phyloP scores from a whole-genome alignment of 2,329 filamentous ascomycete species.

The Colletotrichum lindemuthianum region DNA sequence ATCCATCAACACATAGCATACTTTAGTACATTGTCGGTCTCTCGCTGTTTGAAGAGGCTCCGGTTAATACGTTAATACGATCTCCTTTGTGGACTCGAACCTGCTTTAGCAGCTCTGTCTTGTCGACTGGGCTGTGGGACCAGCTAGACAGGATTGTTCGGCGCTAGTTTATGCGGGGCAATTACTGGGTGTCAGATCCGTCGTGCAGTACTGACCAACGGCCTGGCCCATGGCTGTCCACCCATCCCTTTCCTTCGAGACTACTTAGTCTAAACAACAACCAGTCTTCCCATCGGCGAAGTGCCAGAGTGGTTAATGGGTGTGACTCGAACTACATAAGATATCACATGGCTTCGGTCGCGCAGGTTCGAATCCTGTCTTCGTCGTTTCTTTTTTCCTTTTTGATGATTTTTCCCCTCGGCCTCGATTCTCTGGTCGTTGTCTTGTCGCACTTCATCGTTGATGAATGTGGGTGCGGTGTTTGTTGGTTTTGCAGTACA shows the following conservation, averaged over 20 bases:
- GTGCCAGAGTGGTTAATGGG: not conserved
- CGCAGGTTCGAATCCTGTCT: constrained; percentile 3
- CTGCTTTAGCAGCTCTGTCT: not conserved
- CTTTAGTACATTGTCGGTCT: constrained; percentile 11
- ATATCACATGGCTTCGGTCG: not conserved
- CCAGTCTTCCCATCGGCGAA: not conserved
- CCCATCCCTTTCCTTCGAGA: not conserved
- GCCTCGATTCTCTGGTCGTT: too few species aligned
- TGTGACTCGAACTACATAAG: not conserved
- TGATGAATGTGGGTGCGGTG: too few species aligned
- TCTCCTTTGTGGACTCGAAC: constrained; percentile 26
- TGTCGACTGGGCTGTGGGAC: not conserved
- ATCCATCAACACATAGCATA: not conserved
- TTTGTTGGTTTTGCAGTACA: too few species aligned
- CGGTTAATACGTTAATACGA: constrained; percentile 35
- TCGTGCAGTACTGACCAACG: too few species aligned
- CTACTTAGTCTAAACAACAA: not conserved
- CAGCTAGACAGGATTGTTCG: not conserved
- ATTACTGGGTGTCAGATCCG: too few species aligned
- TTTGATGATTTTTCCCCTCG: constrained; percentile 2
- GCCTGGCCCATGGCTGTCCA: not conserved
- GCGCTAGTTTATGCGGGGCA: too few species aligned
- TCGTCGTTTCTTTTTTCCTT: not conserved
- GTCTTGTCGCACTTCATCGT: too few species aligned
- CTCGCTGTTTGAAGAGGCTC: not conserved